Conservation (phyloP, 2,329 filamentous ascomycete species). For the Colletotrichum sp. region DNA sequence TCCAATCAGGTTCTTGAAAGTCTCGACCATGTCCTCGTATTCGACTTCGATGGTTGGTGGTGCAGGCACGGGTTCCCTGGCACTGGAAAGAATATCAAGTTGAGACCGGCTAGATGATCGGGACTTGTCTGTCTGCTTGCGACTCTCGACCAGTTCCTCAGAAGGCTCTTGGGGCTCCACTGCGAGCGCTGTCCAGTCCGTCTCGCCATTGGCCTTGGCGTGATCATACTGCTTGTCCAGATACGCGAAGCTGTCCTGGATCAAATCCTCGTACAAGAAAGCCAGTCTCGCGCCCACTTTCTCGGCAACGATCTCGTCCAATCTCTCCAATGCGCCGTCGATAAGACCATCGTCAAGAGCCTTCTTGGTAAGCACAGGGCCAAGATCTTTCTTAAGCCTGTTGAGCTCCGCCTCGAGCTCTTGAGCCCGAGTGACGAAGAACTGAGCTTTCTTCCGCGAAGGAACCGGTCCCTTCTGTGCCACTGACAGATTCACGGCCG, state of each 20-base stretch:
- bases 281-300: conserved; percentile 45
- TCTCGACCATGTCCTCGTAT: conserved; percentile 27
- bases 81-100: conserved; percentile 31
- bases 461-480: conserved; percentile 35
- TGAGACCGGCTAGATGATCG: conserved; percentile 39
- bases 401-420: conserved; percentile 42
- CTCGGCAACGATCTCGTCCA: conserved; percentile 42
- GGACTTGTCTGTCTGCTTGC: conserved; percentile 49
- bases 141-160: conserved; percentile 34
- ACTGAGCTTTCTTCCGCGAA: conserved; percentile 43
- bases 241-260: conserved; percentile 40
- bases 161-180: conserved; percentile 20
- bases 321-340: conserved; percentile 33
- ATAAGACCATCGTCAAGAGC: conserved; percentile 45
- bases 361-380: conserved; percentile 47
- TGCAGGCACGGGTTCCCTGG: fast-evolving
- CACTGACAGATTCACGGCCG: conserved; percentile 38
- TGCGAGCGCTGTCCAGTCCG: conserved; percentile 22
- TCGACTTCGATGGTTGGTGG: background rate
- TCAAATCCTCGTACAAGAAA: conserved; percentile 47
- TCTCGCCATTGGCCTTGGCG: conserved; percentile 16
- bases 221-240: conserved; percentile 34
- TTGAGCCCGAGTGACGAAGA: conserved; percentile 36
- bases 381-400: conserved; percentile 40
- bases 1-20: conserved; percentile 40